These are phyloP conservation scores for Arachnomyces sp. DNA, from an alignment of 2,329 filamentous ascomycete species.

Conservation along the genomic window DNA sequence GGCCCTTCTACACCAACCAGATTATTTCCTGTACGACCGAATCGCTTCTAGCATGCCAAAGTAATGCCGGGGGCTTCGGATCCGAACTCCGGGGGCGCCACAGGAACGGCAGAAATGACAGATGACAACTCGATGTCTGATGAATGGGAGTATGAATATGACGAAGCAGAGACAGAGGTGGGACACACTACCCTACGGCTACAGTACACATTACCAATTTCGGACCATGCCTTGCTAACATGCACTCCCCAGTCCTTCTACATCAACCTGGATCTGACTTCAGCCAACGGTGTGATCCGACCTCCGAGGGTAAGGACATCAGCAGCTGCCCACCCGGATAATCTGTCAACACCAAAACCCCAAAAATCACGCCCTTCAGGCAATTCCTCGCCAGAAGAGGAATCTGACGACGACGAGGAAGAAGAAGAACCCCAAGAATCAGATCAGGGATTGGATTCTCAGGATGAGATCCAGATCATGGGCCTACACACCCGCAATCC, in stretches of 20 bases:
- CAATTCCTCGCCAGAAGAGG: slow-evolving; percentile 13
- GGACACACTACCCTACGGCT: slow-evolving; percentile 4
- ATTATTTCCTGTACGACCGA: no score
- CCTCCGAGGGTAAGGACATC: slow-evolving; percentile 20
- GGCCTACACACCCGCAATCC: slow-evolving; percentile 70
- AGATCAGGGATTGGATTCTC: slow-evolving; percentile 9
- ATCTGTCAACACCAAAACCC: slow-evolving; percentile 8
- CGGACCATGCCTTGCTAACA: slow-evolving; percentile 6
- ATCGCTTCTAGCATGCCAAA: no score
- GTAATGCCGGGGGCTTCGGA: slow-evolving; percentile 8
- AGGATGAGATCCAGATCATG: slow-evolving; percentile 62
- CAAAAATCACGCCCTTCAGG: slow-evolving; percentile 12
- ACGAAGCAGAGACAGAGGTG: slow-evolving; percentile 46
- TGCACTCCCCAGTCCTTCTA: slow-evolving; percentile 45
- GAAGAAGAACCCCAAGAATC: slow-evolving; percentile 23
- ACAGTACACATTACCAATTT: not conserved
- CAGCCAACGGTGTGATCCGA: slow-evolving; percentile 32
- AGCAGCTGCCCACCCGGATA: slow-evolving; percentile 4
- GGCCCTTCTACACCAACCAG: no score
- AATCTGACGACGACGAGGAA: slow-evolving; percentile 31
- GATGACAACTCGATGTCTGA: slow-evolving; percentile 21
- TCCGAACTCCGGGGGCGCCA: slow-evolving; percentile 9
- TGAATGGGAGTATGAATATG: slow-evolving; percentile 50
- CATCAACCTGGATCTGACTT: slow-evolving; percentile 51
- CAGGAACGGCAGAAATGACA: slow-evolving; percentile 19